Base-by-base conservation (phyloP, 768 basidiomycete species). In the Chalciporus pseudorubinellus region DNA sequence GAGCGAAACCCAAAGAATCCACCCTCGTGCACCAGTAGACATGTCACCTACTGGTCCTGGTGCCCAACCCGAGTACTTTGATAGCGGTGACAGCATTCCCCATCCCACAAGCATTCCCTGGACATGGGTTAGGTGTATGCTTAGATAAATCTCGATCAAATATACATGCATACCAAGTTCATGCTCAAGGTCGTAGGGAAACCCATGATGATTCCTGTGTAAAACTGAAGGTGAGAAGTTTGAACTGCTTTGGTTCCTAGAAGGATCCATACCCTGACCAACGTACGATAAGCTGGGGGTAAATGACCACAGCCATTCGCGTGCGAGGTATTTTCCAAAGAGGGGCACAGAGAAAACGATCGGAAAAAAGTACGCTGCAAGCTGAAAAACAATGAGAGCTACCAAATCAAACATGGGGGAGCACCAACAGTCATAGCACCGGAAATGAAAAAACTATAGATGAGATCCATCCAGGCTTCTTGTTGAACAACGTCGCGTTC, bases 1-100 rank as follows among this genome's bases (percentile, higher is more conserved):
- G n/a, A n/a, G n/a, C n/a, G n/a, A n/a, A n/a, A n/a, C n/a, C 95
- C 95, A 98, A n/a, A 98, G 80, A 48, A 95, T 93, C 92, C 92
- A 95, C 29, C 92, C 92, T 46, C 95, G 82, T n/a, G 93, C 86
- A 38, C 95, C 95, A 52, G 79, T 78, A 5, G 85, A 78, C 80
- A 93, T 92, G 59, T 92, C 89, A 1, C 85, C 83, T 6, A 95
- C 92, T 9, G 89, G 84, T 5, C 94, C 95, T 40, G 95, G 93
- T 0, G 95, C 95, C 95, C 95, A 98, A 11, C 90, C 92, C 1
- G 73, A 68, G 41, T 78, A 60, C 62, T 92, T 94, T 6, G 93
- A 80, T 7, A 98, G 63, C 6, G 95, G 95, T 0, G 92, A 92
- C n/a, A 98, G 74, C 19, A 98, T 71, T 4, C 83, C 95, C 95